Percentiles rank a stretch among this genome's conserved stretches.
phyloP scores from a whole-genome alignment of 2,329 filamentous ascomycete genomes.

The Penicillium sp. region DNA sequence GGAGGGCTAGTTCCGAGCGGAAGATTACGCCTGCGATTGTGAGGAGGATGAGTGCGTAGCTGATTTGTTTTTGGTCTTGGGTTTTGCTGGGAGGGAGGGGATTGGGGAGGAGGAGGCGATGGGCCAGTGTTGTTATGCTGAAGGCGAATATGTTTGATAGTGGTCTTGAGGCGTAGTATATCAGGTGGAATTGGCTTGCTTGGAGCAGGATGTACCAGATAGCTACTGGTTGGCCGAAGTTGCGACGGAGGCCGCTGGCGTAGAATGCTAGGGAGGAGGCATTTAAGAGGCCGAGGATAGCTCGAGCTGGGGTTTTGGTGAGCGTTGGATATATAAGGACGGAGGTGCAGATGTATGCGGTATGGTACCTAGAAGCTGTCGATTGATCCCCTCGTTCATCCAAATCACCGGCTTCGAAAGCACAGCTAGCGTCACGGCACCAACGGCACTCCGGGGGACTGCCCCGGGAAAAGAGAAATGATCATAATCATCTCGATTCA shows the following conservation, averaged over 20 bases:
- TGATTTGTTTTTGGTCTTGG: conserved; percentile 49
- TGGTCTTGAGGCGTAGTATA: conserved; percentile 88
- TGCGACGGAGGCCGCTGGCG: conserved; percentile 57
- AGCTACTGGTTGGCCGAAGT: conserved; percentile 65
- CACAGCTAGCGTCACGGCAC: conserved; percentile 70
- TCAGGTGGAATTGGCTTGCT: conserved; percentile 81
- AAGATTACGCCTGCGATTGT: conserved; percentile 80
- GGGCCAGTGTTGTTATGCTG: conserved; percentile 52
- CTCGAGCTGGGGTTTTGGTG: conserved; percentile 55
- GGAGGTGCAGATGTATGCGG: not conserved
- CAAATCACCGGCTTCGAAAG: conserved; percentile 64
- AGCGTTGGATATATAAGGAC: not conserved
- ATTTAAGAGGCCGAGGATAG: conserved; percentile 74
- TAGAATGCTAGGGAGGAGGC: conserved; percentile 65
- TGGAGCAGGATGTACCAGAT: conserved; percentile 79
- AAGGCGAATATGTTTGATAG: conserved; percentile 98
- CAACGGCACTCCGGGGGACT: conserved; percentile 86
- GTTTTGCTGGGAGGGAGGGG: conserved; percentile 11
- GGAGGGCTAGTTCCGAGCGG: conserved; percentile 79
- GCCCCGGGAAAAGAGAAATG: conserved; percentile 87
- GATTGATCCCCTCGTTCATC: conserved; percentile 56
- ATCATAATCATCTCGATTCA: conserved; percentile 67
- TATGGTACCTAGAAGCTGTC: conserved; percentile 56
- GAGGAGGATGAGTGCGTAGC: conserved; percentile 67
- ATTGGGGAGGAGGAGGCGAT: conserved; percentile 51